phyloP scores from a whole-genome alignment of 1,284 basidiomycete genomes.

The Boletus mariae region DNA sequence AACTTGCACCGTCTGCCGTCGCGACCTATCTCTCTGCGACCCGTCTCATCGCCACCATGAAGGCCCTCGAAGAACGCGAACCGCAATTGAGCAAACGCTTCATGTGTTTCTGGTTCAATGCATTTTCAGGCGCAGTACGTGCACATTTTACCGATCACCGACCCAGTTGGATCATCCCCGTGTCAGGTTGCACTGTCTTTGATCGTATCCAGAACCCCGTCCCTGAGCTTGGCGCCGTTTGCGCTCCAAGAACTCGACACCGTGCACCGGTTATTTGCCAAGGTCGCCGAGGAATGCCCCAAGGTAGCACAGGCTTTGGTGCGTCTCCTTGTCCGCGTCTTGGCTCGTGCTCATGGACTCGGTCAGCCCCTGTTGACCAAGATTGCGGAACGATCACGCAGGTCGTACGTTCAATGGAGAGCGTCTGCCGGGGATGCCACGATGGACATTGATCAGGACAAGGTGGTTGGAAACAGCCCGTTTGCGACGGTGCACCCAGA shows the following conservation, averaged over 20 bases:
- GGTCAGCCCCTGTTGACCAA: conserved; percentile 49
- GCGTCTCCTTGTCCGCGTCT: conserved; percentile 14
- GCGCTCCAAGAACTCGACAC: conserved; percentile 50
- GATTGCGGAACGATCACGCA: conserved; percentile 43
- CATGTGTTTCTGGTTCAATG: conserved; percentile 76
- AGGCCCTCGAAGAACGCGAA: conserved; percentile 58
- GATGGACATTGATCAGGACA: conserved; percentile 28
- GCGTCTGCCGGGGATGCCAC: conserved; percentile 13
- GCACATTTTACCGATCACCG: background rate
- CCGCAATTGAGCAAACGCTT: conserved; percentile 62
- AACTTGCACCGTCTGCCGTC: conserved; percentile 66
- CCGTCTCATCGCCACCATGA: conserved; percentile 58
- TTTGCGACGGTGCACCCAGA: conserved; percentile 24
- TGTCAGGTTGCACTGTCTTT: conserved; percentile 60
- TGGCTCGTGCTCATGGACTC: conserved; percentile 8
- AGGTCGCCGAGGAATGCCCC: conserved; percentile 44
- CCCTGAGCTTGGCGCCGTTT: conserved; percentile 49
- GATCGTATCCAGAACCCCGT: conserved; percentile 52
- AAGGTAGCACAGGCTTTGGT: conserved; percentile 49
- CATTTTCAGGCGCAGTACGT: conserved; percentile 73
- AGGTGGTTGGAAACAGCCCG: background rate
- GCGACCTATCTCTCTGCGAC: conserved; percentile 67
- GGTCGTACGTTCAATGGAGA: conserved; percentile 37
- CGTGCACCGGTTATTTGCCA: conserved; percentile 44
- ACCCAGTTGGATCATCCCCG: conserved; percentile 1